Evolutionary conservation across 495 filamentous ascomycete genomes (phyloP), one percentile per base, ranked within the genome.

Genomic region (Aspergillus leporis): DNA sequence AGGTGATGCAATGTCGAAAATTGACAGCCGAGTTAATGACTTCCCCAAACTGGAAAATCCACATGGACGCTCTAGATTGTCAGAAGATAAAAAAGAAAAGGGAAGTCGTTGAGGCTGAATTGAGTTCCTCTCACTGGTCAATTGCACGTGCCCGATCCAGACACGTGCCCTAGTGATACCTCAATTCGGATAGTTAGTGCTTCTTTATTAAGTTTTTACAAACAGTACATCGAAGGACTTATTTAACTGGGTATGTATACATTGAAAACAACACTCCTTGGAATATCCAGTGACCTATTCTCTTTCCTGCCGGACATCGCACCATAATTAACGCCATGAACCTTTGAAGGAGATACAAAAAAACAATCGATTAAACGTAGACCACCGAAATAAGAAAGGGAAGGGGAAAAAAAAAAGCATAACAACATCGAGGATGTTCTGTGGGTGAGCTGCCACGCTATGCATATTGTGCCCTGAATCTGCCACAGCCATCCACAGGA

Each of bases 241-340:
- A 36, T 61, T 46, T 23, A 63, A 60, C 61, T 53, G 69, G 67
- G 65, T 74, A 73, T 72, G 70, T 64, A 66, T 59, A 69, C 41
- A 62, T 55, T 10, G 50, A 69, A 72, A 67, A 55, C 56, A 70
- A 59, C 61, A 62, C 59, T 64, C 62, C 55, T 68, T 62, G 55
- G n/a, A 63, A 67, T 64, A 72, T 66, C 67, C 67, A 71, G 61
- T 65, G 68, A 59, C 67, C 64, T 70, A 65, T 51, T 67, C 69
- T 61, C 56, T 60, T 66, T 62, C 64, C 67, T 59, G 59, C 67
- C 74, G 65, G 59, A 51, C 50, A 61, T 70, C 70, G 70, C 67
- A 70, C 73, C 70, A 61, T 62, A 59, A 60, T 57, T 50, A 78
- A 78, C 75, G 73, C 75, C 75, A 65, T 56, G 51, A 66, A 72